phyloP scores from a whole-genome alignment of 768 basidiomycete genomes.

The Sporobolomyces phaffii region DNA sequence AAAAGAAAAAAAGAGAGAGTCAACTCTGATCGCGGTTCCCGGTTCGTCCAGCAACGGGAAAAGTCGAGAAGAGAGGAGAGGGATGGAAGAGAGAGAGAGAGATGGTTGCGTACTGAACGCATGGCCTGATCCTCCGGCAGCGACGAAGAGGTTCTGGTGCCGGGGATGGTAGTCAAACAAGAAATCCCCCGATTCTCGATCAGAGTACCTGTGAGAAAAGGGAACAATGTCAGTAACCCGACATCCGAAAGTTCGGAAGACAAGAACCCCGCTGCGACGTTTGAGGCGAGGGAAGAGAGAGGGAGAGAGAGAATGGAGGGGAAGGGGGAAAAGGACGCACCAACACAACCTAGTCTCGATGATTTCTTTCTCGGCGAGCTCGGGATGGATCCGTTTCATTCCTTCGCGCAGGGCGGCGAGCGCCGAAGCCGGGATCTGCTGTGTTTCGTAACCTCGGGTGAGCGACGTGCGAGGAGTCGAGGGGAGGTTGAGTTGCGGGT shows the following conservation, averaged over 20 bases:
- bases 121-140: conserved; percentile 83
- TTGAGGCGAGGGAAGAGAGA: no score
- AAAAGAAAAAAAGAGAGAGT: no score
- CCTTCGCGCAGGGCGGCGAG: conserved; percentile 54
- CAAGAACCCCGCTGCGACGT: no score
- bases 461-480: conserved; percentile 42
- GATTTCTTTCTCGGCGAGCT: conserved; percentile 67
- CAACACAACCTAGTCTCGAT: conserved; percentile 75
- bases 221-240: neutral
- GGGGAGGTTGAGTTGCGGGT: conserved; percentile 45
- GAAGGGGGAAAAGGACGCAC: conserved; percentile 51
- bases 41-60: no score
- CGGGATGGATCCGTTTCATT: conserved; percentile 64
- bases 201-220: conserved; percentile 65
- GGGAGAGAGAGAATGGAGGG: neutral
- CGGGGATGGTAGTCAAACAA: conserved; percentile 68
- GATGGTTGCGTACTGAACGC: conserved; percentile 58
- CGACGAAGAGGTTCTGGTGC: conserved; percentile 61
- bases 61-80: no score
- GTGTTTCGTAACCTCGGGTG: conserved; percentile 18
- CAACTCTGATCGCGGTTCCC: no score
- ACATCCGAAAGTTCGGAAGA: no score
- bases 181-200: conserved; percentile 81
- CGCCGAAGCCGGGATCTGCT: conserved; percentile 56
- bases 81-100: neutral